Conservation (phyloP, 2,329 filamentous ascomycete species). For the Xylaria sp. region DNA sequence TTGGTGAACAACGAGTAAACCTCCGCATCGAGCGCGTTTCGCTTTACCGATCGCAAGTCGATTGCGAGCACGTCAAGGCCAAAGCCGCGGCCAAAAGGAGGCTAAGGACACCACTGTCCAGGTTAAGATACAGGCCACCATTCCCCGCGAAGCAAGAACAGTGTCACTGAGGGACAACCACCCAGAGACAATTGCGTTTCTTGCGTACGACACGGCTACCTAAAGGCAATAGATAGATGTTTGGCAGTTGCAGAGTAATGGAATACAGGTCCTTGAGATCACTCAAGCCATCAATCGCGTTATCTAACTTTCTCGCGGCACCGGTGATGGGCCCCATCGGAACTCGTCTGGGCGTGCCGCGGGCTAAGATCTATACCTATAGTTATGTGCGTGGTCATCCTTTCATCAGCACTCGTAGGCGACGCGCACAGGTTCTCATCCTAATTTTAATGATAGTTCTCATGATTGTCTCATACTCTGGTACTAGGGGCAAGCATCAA, state of each 20-base stretch:
- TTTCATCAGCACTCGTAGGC: no score
- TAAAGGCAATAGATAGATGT: conserved; percentile 53
- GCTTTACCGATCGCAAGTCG: conserved; percentile 81
- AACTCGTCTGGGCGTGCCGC: no score
- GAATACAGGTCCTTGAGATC: no score
- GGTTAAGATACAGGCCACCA: conserved; percentile 87
- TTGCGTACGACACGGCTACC: conserved; percentile 98
- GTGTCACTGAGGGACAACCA: conserved; percentile 81
- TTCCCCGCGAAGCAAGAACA: conserved; percentile 80
- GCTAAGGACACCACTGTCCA: conserved; percentile 82
- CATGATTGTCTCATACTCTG: no score
- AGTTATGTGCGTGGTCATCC: no score
- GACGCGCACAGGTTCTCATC: no score
- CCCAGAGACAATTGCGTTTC: conserved; percentile 88
- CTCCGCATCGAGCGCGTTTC: conserved; percentile 96
- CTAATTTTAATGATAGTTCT: no score
- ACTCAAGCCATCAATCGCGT: no score
- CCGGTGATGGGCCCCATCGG: no score
- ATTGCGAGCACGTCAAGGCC: conserved; percentile 30
- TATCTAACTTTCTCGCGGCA: no score
- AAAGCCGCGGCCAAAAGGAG: conserved; percentile 39
- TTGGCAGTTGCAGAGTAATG: conserved; percentile 8
- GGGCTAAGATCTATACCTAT: no score
- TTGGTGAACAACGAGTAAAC: conserved; percentile 99
- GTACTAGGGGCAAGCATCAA: no score